Conservation (phyloP, 768 basidiomycete species). For the Strobilomyces confusus region DNA sequence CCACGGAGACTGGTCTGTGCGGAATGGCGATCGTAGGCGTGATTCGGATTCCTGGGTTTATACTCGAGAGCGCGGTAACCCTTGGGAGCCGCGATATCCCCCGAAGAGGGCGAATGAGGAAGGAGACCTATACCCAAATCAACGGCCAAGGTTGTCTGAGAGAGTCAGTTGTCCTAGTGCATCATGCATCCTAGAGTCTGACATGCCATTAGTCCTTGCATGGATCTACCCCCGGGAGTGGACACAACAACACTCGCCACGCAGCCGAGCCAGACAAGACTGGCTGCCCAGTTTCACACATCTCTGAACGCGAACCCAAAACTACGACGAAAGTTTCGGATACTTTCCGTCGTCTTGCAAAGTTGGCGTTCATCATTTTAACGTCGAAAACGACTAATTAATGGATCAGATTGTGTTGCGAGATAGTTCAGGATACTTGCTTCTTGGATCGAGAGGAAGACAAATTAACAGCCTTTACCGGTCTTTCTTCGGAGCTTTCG, state of each 20-base stretch:
- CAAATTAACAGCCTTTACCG: conserved; percentile 46
- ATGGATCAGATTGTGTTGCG: conserved; percentile 39
- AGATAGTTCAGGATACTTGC: conserved; percentile 42
- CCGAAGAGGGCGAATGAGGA: conserved; percentile 28
- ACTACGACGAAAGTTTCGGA: conserved; percentile 16
- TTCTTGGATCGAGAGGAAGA: conserved; percentile 42
- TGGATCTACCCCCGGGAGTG: conserved; percentile 6
- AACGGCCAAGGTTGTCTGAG: conserved; percentile 26
- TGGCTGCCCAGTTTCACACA: background rate
- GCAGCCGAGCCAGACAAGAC: conserved; percentile 7
- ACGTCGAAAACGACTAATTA: conserved; percentile 9
- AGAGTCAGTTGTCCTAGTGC: conserved; percentile 21
- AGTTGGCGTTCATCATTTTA: conserved; percentile 16
- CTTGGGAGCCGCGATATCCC: conserved; percentile 13
- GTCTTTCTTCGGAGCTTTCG: conserved; percentile 45
- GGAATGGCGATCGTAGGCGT: conserved; percentile 23
- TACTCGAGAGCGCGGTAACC: conserved; percentile 17
- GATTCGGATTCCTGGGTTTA: conserved; percentile 22
- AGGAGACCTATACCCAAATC: conserved; percentile 21
- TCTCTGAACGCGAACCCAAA: conserved; percentile 4
- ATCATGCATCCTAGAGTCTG: conserved; percentile 1
- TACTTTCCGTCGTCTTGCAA: conserved; percentile 41
- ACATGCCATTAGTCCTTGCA: conserved; percentile 14
- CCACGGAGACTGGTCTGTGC: conserved; percentile 17
- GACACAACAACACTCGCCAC: conserved; percentile 3